Evolutionary conservation across 2,329 filamentous ascomycete species (phyloP).

Genomic region (Colletotrichum zoysiae): DNA sequence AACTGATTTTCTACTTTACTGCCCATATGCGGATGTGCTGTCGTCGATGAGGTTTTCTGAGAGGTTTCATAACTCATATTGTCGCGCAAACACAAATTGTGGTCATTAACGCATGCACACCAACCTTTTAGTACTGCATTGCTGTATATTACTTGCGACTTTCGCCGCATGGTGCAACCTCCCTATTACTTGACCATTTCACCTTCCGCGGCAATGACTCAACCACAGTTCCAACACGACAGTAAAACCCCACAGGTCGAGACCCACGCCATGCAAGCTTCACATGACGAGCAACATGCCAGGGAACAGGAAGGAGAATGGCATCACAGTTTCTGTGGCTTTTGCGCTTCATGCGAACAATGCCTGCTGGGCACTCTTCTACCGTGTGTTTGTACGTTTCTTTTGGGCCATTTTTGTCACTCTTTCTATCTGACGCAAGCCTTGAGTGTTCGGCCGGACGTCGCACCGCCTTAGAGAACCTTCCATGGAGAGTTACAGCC

Average conservation of each 20-base stretch:
- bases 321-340: not conserved
- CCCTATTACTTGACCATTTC: not conserved
- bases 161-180: not conserved
- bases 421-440: too few species aligned
- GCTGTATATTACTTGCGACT: too few species aligned
- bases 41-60: too few species aligned
- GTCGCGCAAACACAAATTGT: not conserved
- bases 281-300: not conserved
- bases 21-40: too few species aligned
- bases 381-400: not conserved
- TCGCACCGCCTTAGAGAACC: too few species aligned
- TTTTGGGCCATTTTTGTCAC: too few species aligned
- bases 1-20: too few species aligned
- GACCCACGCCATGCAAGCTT: too few species aligned
- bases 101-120: not conserved
- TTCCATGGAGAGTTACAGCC: too few species aligned
- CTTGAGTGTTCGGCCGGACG: too few species aligned
- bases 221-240: not conserved
- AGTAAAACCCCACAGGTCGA: not conserved
- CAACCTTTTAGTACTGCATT: too few species aligned
- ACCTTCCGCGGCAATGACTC: not conserved
- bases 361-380: not conserved
- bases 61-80: not conserved
- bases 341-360: conserved; percentile 8
- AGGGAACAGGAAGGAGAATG: not conserved